Conservation (phyloP, 768 basidiomycete species). For the Agaricus sinodeliciosus region DNA sequence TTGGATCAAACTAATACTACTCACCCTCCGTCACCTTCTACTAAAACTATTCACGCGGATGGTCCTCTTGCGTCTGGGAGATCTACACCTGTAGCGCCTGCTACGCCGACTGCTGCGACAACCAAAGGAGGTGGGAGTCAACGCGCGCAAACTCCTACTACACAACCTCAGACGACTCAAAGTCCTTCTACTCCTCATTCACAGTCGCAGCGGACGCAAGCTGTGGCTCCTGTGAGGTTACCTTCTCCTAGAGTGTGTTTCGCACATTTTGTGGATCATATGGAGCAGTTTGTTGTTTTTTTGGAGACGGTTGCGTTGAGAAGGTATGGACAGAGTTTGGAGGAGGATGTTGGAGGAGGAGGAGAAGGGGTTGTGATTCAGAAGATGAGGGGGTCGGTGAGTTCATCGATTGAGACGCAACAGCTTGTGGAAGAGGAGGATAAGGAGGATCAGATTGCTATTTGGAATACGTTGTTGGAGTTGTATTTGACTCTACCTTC, state of each 20-base stretch:
- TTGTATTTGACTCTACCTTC: conserved; percentile 70
- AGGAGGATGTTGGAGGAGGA: conserved; percentile 22
- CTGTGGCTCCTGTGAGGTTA: conserved; percentile 33
- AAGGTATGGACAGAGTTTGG: conserved; percentile 74
- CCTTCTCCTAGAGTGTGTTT: conserved; percentile 88
- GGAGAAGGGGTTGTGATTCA: conserved; percentile 14
- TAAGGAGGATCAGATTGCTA: conserved; percentile 66
- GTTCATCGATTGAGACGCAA: background rate
- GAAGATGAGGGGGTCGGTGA: background rate
- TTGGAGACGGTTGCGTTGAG: conserved; percentile 78
- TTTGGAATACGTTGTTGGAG: conserved; percentile 96
- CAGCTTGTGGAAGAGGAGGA: conserved; percentile 42
- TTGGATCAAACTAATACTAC: conserved; percentile 18
- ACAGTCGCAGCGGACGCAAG: conserved; percentile 15
- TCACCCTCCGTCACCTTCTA: conserved; percentile 32
- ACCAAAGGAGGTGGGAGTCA: conserved; percentile 20
- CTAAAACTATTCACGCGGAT: conserved; percentile 38
- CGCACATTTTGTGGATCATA: conserved; percentile 90
- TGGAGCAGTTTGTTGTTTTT: conserved; percentile 76
- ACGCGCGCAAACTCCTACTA: too few species aligned
- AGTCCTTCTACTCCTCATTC: conserved; percentile 9
- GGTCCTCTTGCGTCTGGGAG: conserved; percentile 16
- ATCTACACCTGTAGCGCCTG: conserved; percentile 27
- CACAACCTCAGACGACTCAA: too few species aligned
- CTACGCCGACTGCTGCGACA: conserved; percentile 25